Evolutionary conservation across 768 basidiomycete species (phyloP), one percentile per base, ranked within the genome.

Genomic region (Collybia mongolica): DNA sequence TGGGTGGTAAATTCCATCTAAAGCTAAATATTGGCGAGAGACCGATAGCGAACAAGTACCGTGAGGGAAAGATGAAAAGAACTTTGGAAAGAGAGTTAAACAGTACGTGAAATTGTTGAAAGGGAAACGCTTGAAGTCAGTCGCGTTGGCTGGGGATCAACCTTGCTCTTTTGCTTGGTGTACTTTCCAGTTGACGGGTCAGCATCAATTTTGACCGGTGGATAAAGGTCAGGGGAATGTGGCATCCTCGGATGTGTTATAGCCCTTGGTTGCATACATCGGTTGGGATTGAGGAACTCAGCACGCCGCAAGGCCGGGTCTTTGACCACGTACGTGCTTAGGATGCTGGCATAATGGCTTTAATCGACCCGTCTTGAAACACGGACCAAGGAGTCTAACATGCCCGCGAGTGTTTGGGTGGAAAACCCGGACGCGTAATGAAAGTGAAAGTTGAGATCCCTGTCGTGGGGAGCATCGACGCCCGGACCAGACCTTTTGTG

Each of bases 381-480:
- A 85, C 80, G 82, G 84, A 86, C 84, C 83, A 86, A 86, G 84
- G 84, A 86, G 84, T 86, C 83, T 82, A 86, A 84, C 84, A 82
- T 83, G 78, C 80, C 71, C 80, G 83, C 83, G 80, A 86, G 84
- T 86, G 76, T 84, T 83, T 75, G 82, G 82, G 82, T 80, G 80
- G 71, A 71, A 84, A 85, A 82, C 79, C 71, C 75, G 66, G 65
- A 71, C 65, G 77, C 76, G 74, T 58, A 82, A 80, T 75, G 74
- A 81, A 82, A 81, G 79, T 80, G 74, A 81, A 75, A 72, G 76
- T 74, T 69, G 76, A 71, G 74, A 74, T 67, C 78, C 70, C 70
- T 44, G 26, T 44, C 17, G 28, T 32, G 28, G 43, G 28, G 43
- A 44, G 43, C 43, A 44, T 44, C 43, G 42, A 20, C 20, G 39